phyloP scores from a whole-genome alignment of 768 basidiomycete genomes.

The Suillus tomentosus region DNA sequence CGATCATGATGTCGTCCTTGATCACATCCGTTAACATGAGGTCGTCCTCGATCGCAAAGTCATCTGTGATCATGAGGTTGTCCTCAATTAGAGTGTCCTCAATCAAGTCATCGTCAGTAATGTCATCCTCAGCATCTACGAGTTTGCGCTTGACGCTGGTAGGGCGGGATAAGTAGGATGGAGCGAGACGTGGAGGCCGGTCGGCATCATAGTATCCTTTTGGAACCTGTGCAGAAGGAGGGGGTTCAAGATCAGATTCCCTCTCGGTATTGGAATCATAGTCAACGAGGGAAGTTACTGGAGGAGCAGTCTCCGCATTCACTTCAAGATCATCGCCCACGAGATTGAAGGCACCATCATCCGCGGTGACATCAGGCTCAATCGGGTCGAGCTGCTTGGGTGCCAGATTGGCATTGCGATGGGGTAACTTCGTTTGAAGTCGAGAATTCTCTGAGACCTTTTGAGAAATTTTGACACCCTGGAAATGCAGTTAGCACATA shows the following conservation, averaged over 20 bases:
- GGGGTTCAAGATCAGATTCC: slow-evolving; percentile 1
- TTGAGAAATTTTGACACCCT: too few relatives aligned
- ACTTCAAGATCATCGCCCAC: too few relatives aligned
- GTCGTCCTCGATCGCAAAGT: too few relatives aligned
- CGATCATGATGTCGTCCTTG: too few relatives aligned
- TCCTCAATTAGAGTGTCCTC: background rate
- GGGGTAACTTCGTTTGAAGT: background rate
- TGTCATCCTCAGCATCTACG: background rate
- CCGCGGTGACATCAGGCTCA: background rate
- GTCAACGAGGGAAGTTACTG: background rate
- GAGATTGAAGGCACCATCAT: background rate
- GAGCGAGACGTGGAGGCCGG: background rate
- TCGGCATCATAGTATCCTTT: background rate
- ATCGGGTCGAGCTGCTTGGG: background rate
- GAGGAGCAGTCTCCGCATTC: background rate
- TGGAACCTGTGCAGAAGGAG: background rate
- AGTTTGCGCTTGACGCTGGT: background rate
- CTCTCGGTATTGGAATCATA: background rate
- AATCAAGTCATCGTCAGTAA: too few relatives aligned
- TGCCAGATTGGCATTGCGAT: background rate
- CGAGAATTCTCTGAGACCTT: too few relatives aligned
- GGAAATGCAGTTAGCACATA: background rate
- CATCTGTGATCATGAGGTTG: too few relatives aligned
- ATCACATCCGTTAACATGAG: too few relatives aligned
- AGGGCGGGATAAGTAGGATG: background rate